Evolutionary conservation across 2,329 filamentous ascomycete genomes (phyloP).

Genomic region (Teratosphaeria destructans): DNA sequence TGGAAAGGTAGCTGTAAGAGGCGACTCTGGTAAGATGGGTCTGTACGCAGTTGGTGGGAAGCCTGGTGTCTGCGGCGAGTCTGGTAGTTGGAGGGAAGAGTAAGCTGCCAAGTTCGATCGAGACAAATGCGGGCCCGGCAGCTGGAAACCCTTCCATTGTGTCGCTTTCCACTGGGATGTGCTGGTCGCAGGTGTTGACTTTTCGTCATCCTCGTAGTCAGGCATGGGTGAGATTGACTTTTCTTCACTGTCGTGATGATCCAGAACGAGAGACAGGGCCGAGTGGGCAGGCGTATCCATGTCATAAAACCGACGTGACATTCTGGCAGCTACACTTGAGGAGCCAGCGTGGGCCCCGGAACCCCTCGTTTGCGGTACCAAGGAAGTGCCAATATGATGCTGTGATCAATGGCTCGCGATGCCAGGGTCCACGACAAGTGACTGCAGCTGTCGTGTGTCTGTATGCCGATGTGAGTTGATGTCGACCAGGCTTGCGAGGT

Average conservation of each 20-base stretch:
- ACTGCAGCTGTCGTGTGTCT: not conserved
- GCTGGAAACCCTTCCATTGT: not conserved
- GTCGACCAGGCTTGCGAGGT: not conserved
- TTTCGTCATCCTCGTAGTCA: not conserved
- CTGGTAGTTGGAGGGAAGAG: not conserved
- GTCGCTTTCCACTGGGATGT: not conserved
- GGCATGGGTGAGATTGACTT: not conserved
- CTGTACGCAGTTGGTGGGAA: not conserved
- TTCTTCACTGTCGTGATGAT: not conserved
- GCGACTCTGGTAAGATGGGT: not conserved
- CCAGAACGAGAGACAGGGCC: not conserved
- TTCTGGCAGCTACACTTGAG: not conserved
- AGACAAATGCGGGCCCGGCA: not conserved
- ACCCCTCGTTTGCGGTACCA: not conserved
- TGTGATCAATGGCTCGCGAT: not conserved
- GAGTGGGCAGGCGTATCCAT: constrained; percentile 1
- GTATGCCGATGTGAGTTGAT: not conserved
- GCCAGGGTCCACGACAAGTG: not conserved
- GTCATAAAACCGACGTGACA: not conserved
- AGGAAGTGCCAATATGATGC: not conserved
- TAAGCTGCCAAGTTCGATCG: not conserved
- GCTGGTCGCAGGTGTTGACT: not conserved
- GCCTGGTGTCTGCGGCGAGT: not conserved
- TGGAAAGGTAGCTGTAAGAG: not conserved
- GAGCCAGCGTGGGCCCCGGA: not conserved